Percentiles rank a stretch among this genome's conserved stretches.
These are phyloP conservation scores for Claviceps pazoutovae DNA, from an alignment of 2,329 filamentous ascomycete species.

Conservation along the genomic window DNA sequence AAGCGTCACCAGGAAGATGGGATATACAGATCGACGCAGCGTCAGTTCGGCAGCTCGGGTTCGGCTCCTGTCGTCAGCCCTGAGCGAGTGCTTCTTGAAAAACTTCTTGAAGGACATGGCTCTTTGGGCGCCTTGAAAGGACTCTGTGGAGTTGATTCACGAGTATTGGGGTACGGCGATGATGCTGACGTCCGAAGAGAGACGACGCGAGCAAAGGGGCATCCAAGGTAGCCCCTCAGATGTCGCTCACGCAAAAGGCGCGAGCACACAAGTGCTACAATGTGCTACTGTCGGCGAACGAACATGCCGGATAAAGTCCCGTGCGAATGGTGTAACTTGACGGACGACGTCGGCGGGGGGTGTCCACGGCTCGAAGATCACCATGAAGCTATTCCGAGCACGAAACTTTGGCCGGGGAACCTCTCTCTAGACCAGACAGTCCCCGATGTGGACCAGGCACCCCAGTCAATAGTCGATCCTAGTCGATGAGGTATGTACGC, in stretches of 20 bases:
- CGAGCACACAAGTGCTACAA: too few species aligned
- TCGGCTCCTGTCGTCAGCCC: conserved; percentile 25
- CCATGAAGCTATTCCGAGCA: neutral
- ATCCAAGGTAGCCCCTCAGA: too few species aligned
- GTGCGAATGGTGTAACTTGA: too few species aligned
- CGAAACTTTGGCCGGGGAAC: neutral
- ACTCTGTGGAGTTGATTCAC: neutral
- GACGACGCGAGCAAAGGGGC: too few species aligned
- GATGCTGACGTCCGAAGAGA: too few species aligned
- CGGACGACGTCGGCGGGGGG: too few species aligned
- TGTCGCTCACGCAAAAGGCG: too few species aligned
- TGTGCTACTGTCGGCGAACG: too few species aligned
- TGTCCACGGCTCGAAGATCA: too few species aligned
- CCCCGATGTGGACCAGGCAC: neutral
- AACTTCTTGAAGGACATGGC: conserved; percentile 30
- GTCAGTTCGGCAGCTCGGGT: conserved; percentile 43
- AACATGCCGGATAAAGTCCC: too few species aligned
- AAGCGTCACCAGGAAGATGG: conserved; percentile 41
- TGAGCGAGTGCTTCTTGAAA: conserved; percentile 30
- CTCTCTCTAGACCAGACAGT: neutral
- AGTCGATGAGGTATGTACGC: neutral
- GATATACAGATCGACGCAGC: conserved; percentile 50
- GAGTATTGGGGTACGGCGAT: too few species aligned
- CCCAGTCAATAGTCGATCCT: neutral
- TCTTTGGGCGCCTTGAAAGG: neutral